A percentile compares a stretch with the other conserved stretches of the same genome.
phyloP scores from a whole-genome alignment of 345 rosid genomes.

The Corymbia maculata region DNA sequence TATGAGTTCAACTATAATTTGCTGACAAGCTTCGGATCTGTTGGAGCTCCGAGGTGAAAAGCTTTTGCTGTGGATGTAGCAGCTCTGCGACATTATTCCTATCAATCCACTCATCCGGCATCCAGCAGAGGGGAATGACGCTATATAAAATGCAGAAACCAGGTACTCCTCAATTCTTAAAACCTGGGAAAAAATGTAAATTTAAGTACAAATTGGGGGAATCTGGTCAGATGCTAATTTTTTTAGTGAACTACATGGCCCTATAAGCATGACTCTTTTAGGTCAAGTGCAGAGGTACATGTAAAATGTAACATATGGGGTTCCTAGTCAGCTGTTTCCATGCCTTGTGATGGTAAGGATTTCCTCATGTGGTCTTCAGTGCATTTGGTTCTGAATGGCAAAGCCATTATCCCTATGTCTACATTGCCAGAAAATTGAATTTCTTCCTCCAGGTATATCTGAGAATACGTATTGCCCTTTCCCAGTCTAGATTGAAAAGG shows the following conservation, averaged over 20 bases:
- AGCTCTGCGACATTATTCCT: no score
- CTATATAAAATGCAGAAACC: no score
- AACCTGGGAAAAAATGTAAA: no score
- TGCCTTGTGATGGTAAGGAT: background rate
- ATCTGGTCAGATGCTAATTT: background rate
- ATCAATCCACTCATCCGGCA: no score
- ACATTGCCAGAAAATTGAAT: background rate
- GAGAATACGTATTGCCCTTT: background rate
- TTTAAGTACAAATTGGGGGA: background rate
- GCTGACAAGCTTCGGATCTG: no score
- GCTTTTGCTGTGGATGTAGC: no score
- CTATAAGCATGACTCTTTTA: background rate
- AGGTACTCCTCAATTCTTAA: no score
- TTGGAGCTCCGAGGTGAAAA: no score
- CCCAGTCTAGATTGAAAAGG: background rate
- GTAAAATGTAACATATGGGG: background rate
- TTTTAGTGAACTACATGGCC: background rate
- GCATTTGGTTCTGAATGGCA: background rate
- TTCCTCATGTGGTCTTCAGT: background rate
- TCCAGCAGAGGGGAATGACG: no score
- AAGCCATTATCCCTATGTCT: background rate
- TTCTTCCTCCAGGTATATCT: background rate
- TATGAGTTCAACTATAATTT: no score
- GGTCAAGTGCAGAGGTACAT: background rate
- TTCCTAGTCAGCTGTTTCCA: background rate